These are phyloP conservation scores for Tylopilus subfusipes DNA, from an alignment of 768 basidiomycete species.

Conservation along the genomic window DNA sequence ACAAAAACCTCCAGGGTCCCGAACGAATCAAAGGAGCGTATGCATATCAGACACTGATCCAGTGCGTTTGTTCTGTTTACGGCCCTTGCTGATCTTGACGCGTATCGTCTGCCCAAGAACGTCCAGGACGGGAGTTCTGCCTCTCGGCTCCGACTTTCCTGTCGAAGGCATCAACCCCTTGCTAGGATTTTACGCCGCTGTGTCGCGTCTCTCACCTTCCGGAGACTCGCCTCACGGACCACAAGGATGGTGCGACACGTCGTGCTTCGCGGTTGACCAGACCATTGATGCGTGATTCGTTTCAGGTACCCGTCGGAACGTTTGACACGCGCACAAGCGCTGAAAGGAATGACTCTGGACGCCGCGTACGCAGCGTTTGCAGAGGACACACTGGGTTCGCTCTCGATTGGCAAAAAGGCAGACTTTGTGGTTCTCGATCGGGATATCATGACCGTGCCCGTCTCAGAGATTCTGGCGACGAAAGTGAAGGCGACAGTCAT, in stretches of 20 bases:
- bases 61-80: slow-evolving; percentile 40
- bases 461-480: slow-evolving; percentile 58
- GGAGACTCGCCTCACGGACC: slow-evolving; percentile 81
- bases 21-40: slow-evolving; percentile 86
- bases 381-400: slow-evolving; percentile 67
- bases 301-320: slow-evolving; percentile 72
- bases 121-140: slow-evolving; percentile 55
- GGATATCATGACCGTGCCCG: slow-evolving; percentile 69
- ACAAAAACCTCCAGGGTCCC: slow-evolving; percentile 54
- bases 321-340: slow-evolving; percentile 76
- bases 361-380: slow-evolving; percentile 86
- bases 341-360: slow-evolving; percentile 89
- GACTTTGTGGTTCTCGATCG: slow-evolving; percentile 84
- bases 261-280: not conserved
- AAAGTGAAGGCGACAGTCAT: slow-evolving; percentile 72
- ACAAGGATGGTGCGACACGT: slow-evolving; percentile 66
- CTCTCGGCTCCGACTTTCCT: slow-evolving; percentile 92
- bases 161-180: slow-evolving; percentile 89
- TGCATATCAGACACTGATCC: slow-evolving; percentile 76
- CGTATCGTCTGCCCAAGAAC: slow-evolving; percentile 32
- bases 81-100: not conserved
- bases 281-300: not conserved
- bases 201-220: slow-evolving; percentile 62
- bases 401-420: slow-evolving; percentile 75
- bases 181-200: slow-evolving; percentile 85